phyloP scores from a whole-genome alignment of 1,284 basidiomycete genomes.

The Rhodotorula glutinis region DNA sequence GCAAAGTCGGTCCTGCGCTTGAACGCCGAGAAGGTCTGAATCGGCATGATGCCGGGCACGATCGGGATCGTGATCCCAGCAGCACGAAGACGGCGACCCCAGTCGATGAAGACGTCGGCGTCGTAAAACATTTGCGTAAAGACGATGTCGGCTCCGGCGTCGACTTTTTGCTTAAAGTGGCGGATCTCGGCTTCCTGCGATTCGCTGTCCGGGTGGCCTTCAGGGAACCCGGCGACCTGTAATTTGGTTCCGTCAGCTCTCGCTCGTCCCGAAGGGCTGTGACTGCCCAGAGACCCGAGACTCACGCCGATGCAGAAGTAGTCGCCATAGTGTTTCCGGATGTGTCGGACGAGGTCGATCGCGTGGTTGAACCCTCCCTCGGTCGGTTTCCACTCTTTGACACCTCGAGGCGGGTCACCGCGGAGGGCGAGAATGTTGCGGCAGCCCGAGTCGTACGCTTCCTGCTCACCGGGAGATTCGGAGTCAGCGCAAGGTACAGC shows the following conservation, averaged over 20 bases:
- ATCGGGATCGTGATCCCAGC: conserved; percentile 85
- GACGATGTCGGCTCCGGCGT: conserved; percentile 93
- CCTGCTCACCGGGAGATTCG: conserved; percentile 53
- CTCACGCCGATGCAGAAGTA: conserved; percentile 83
- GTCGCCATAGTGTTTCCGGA: conserved; percentile 77
- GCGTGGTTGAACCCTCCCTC: conserved; percentile 84
- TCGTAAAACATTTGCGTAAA: conserved; percentile 98
- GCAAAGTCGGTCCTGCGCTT: conserved; percentile 84
- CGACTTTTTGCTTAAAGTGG: conserved; percentile 81
- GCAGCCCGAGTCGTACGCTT: conserved; percentile 76
- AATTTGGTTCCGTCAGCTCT: conserved; percentile 27
- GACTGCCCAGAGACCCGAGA: conserved; percentile 12
- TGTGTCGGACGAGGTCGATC: conserved; percentile 85
- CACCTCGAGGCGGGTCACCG: conserved; percentile 88
- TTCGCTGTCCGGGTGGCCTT: conserved; percentile 75
- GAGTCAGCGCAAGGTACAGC: too few species aligned
- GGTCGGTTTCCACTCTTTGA: conserved; percentile 85
- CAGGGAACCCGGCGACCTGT: conserved; percentile 71
- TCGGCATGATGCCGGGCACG: conserved; percentile 95
- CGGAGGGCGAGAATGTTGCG: conserved; percentile 87
- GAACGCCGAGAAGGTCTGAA: conserved; percentile 94
- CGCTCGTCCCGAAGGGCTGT: conserved; percentile 5
- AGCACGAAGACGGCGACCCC: conserved; percentile 68
- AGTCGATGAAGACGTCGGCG: conserved; percentile 72
- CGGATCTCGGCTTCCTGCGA: conserved; percentile 68